Evolutionary conservation across 2,329 filamentous ascomycete genomes (phyloP).

Genomic region (Botrytis tulipae): DNA sequence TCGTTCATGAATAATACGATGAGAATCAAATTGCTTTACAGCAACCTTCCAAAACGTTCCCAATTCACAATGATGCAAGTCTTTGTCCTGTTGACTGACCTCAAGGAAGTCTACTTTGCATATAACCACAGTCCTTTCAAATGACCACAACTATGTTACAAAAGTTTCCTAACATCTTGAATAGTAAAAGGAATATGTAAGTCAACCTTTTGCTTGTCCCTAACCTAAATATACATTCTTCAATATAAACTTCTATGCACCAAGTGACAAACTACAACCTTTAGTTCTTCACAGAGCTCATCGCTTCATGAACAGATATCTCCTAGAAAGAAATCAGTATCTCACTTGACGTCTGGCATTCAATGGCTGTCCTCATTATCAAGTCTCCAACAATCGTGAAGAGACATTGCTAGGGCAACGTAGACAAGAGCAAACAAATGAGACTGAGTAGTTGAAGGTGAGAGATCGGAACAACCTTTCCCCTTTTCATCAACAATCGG

Average conservation of each 20-base stretch:
- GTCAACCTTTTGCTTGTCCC: no score
- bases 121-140: not conserved
- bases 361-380: not conserved
- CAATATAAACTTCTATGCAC: no score
- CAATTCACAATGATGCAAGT: not conserved
- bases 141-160: not conserved
- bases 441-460: not conserved
- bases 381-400: not conserved
- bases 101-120: not conserved
- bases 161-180: not conserved
- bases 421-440: not conserved
- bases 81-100: not conserved
- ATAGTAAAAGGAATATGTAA: not conserved
- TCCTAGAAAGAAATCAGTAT: not conserved
- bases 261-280: not conserved
- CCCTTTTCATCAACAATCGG: not conserved
- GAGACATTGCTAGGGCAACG: not conserved
- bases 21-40: not conserved
- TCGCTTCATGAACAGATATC: not conserved
- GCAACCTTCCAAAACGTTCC: not conserved
- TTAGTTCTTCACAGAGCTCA: fast-evolving
- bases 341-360: not conserved
- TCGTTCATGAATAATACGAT: fast-evolving
- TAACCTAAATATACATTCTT: no score
- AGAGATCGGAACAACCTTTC: not conserved